phyloP scores from a whole-genome alignment of 1,284 basidiomycete genomes.

The Uromyces viciae-fabae region DNA sequence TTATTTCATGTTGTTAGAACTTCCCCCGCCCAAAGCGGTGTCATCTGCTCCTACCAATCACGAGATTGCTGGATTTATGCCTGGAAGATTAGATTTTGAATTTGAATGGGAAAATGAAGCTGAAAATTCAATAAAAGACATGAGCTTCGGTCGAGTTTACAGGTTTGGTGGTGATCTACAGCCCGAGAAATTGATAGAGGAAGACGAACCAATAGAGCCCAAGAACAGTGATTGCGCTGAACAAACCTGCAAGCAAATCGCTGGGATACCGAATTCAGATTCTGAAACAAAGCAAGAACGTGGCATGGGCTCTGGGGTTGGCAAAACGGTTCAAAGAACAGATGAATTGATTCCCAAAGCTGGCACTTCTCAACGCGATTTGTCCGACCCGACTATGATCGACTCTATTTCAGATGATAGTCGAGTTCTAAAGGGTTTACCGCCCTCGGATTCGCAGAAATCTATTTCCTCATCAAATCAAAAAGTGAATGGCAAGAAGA shows the following conservation, averaged over 20 bases:
- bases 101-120: slow-evolving; percentile 95
- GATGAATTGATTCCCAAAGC: slow-evolving; percentile 27
- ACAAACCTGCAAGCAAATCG: no score
- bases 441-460: slow-evolving; percentile 24
- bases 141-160: slow-evolving; percentile 85
- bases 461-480: not conserved
- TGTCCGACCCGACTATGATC: not conserved
- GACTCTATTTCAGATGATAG: not conserved
- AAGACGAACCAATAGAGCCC: slow-evolving; percentile 45
- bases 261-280: slow-evolving; percentile 50
- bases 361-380: not conserved
- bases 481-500: slow-evolving; percentile 62
- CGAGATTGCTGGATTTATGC: slow-evolving; percentile 88
- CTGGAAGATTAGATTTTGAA: slow-evolving; percentile 94
- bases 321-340: slow-evolving; percentile 48
- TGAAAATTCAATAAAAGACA: slow-evolving; percentile 88
- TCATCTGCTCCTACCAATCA: slow-evolving; percentile 92
- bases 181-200: slow-evolving; percentile 65
- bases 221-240: slow-evolving; percentile 51
- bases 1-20: slow-evolving; percentile 48
- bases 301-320: slow-evolving; percentile 49
- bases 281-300: slow-evolving; percentile 45
- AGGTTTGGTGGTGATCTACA: slow-evolving; percentile 78
- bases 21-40: slow-evolving; percentile 64
- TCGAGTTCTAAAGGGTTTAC: slow-evolving; percentile 17